A percentile compares a stretch with the other conserved stretches of the same genome.
Evolutionary conservation across 371 early-diverging fungal species (phyloP).

Genomic region (Zopfochytrium polystomum): DNA sequence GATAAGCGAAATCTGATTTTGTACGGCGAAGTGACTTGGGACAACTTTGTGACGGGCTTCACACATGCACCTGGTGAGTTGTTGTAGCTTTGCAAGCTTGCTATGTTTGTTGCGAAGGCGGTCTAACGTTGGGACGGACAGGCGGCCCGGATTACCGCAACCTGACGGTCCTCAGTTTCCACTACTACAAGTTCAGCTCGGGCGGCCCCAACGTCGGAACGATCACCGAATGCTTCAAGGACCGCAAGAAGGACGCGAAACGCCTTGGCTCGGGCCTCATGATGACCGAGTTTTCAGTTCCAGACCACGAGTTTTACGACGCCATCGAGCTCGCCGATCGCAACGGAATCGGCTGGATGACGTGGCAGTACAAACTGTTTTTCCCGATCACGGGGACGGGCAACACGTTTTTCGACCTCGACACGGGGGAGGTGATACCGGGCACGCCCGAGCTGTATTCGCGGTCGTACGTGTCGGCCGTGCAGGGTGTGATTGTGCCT

Average conservation of each 20-base stretch:
- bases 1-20: slow-evolving; percentile 47
- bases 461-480: too few species aligned
- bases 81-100: too few species aligned
- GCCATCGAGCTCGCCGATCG: slow-evolving; percentile 10
- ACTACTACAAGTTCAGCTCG: slow-evolving; percentile 24
- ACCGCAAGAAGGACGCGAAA: slow-evolving; percentile 10
- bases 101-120: too few species aligned
- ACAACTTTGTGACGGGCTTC: too few species aligned
- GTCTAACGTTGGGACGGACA: too few species aligned
- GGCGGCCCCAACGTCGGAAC: slow-evolving; percentile 12
- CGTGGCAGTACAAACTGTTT: slow-evolving; percentile 17
- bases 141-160: slow-evolving; percentile 19
- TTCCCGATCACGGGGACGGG: slow-evolving; percentile 12
- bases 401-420: slow-evolving; percentile 12
- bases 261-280: slow-evolving; percentile 17
- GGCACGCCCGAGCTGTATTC: too few species aligned
- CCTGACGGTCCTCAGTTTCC: slow-evolving; percentile 11
- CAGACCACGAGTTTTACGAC: slow-evolving; percentile 5
- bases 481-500: too few species aligned
- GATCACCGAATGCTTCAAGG: slow-evolving; percentile 9
- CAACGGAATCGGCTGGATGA: slow-evolving; percentile 9
- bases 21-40: slow-evolving; percentile 50
- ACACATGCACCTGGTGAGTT: too few species aligned
- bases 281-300: slow-evolving; percentile 23
- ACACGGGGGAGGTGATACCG: too few species aligned